These are phyloP conservation scores for Colletotrichum gloeosporioides DNA, from an alignment of 2,329 filamentous ascomycete species.

Conservation along the genomic window DNA sequence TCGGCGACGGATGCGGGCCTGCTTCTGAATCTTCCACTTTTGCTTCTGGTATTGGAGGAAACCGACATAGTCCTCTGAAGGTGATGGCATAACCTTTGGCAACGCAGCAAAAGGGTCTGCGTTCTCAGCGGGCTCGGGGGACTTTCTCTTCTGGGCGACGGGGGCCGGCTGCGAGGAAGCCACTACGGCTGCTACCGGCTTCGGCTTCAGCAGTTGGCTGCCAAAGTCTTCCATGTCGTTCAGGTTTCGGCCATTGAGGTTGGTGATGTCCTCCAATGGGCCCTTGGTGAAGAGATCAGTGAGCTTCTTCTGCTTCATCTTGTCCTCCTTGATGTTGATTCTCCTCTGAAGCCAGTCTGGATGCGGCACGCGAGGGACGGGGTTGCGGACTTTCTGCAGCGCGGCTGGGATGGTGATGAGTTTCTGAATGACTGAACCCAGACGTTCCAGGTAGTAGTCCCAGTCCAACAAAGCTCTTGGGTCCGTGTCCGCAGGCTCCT, in stretches of 20 bases:
- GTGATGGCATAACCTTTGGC: constrained; percentile 82
- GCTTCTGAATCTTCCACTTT: constrained; percentile 98
- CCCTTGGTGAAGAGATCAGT: constrained; percentile 85
- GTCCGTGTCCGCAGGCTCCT: constrained; percentile 90
- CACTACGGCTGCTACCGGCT: constrained; percentile 59
- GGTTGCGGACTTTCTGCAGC: constrained; percentile 92
- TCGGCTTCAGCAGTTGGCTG: constrained; percentile 69
- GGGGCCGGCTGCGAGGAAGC: constrained; percentile 61
- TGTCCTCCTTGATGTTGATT: constrained; percentile 95
- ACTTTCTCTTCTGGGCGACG: constrained; percentile 72
- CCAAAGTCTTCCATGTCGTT: constrained; percentile 86
- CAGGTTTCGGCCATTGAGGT: constrained; percentile 61
- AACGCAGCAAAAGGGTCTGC: constrained; percentile 82
- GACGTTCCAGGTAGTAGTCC: constrained; percentile 95
- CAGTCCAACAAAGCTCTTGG: constrained; percentile 91
- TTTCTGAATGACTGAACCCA: constrained; percentile 98
- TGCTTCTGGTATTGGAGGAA: constrained; percentile 96
- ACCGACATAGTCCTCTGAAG: constrained; percentile 83
- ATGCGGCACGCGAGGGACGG: constrained; percentile 90
- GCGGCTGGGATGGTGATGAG: constrained; percentile 98
- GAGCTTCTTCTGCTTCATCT: constrained; percentile 98
- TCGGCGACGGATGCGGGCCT: constrained; percentile 81
- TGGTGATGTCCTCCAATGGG: constrained; percentile 75
- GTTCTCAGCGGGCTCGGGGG: constrained; percentile 69
- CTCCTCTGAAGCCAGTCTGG: constrained; percentile 95